Conservation (phyloP, 257 asterid species). For the Solanum arcanum region DNA sequence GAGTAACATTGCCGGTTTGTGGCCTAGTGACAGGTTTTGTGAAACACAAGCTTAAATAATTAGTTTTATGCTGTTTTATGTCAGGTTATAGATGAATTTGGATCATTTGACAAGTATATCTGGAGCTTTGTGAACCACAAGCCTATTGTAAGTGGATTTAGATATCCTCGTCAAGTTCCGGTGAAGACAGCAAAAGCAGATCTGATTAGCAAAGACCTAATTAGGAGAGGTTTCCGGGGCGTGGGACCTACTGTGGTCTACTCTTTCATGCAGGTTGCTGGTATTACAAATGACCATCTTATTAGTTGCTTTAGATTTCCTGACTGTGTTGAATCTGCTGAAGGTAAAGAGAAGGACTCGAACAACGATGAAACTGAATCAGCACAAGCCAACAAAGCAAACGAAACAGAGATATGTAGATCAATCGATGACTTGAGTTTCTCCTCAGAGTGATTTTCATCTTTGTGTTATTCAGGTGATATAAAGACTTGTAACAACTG, state of each 20-base stretch:
- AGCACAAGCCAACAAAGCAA: not conserved
- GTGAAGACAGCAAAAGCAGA: conserved; percentile 88
- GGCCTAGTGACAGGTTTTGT: not conserved
- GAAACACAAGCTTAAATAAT: not conserved
- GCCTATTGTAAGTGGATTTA: conserved; percentile 60
- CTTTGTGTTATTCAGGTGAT: not conserved
- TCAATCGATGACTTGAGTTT: conserved; percentile 17
- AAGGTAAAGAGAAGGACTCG: conserved; percentile 8
- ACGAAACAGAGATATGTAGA: conserved; percentile 7
- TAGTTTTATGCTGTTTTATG: not conserved
- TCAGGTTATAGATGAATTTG: conserved; percentile 76
- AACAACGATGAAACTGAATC: not conserved
- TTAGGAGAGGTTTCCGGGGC: conserved; percentile 92
- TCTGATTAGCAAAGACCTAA: conserved; percentile 82
- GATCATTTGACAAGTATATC: conserved; percentile 79
- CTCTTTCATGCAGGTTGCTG: conserved; percentile 93
- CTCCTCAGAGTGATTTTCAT: conserved; percentile 10
- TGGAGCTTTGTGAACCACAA: conserved; percentile 90
- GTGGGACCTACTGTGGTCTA: conserved; percentile 89
- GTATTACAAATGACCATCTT: conserved; percentile 81
- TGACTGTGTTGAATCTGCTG: conserved; percentile 13
- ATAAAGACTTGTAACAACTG: not conserved
- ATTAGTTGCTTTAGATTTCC: conserved; percentile 35
- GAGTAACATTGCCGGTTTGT: not conserved
- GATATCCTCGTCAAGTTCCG: conserved; percentile 89